These are phyloP conservation scores for Aspergillus calidoustus DNA, from an alignment of 2,329 filamentous ascomycete species.

Conservation along the genomic window DNA sequence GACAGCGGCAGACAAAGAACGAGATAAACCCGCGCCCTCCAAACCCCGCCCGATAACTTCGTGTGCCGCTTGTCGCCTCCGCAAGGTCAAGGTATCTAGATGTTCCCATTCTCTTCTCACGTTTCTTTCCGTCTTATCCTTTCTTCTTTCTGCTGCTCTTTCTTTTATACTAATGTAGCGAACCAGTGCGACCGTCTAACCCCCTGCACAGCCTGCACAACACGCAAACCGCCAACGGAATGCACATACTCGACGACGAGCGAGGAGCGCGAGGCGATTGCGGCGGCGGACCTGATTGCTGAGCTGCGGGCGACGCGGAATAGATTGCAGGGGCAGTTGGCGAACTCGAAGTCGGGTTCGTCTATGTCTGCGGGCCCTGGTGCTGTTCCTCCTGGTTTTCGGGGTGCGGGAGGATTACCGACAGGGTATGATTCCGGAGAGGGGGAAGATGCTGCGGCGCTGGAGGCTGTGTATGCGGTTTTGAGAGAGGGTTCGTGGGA, in stretches of 20 bases:
- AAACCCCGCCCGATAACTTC: conserved; percentile 26
- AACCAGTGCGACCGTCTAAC: conserved; percentile 24
- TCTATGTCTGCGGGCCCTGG: not conserved
- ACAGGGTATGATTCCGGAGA: not conserved
- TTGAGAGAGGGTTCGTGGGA: conserved; percentile 17
- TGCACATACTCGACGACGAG: conserved; percentile 23
- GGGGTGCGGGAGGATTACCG: not conserved
- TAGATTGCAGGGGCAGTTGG: conserved; percentile 15
- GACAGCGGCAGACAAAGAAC: not conserved
- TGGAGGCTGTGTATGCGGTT: conserved; percentile 22
- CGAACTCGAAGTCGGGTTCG: not conserved
- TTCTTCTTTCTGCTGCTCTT: not conserved
- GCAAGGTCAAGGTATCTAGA: conserved; percentile 23
- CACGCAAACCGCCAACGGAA: conserved; percentile 18
- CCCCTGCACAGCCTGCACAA: conserved; percentile 25
- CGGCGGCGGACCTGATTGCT: conserved; percentile 23
- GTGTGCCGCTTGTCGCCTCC: conserved; percentile 19
- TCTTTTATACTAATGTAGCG: too few relatives aligned
- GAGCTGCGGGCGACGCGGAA: conserved; percentile 18
- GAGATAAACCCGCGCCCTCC: conserved; percentile 12
- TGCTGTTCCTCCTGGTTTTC: not conserved
- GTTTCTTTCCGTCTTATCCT: not conserved
- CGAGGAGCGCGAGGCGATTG: conserved; percentile 25
- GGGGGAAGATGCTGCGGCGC: conserved; percentile 6
- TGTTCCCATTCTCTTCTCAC: not conserved